Percentiles rank a stretch among this genome's conserved stretches.
phyloP scores from a whole-genome alignment of 139 green algal species.

The Ostreobium quekettii region DNA sequence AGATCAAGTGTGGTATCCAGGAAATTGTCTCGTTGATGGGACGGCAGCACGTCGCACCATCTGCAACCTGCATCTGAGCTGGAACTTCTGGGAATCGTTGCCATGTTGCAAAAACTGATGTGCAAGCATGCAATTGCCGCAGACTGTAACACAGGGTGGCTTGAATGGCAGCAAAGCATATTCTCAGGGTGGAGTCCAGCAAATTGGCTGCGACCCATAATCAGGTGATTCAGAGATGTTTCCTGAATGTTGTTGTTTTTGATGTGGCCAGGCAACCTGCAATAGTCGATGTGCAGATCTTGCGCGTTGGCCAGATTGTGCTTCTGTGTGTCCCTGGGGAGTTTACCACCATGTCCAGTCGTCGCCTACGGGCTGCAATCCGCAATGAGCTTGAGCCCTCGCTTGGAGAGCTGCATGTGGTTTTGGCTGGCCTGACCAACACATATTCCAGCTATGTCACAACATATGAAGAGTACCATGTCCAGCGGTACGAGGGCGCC shows the following conservation, averaged over 20 bases:
- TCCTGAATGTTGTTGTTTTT: neutral
- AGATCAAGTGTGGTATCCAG: no score
- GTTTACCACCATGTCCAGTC: slow-evolving; percentile 76
- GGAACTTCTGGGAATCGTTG: no score
- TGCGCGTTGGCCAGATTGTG: slow-evolving; percentile 41
- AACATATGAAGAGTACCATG: slow-evolving; percentile 73
- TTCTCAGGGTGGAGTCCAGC: no score
- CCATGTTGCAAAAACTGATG: no score
- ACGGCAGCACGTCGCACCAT: no score
- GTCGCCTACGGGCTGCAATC: slow-evolving; percentile 48
- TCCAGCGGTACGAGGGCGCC: slow-evolving; percentile 77
- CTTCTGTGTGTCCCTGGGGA: slow-evolving; percentile 62
- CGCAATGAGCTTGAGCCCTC: slow-evolving; percentile 26
- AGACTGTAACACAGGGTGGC: no score
- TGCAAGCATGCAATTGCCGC: no score
- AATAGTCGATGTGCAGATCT: slow-evolving; percentile 49
- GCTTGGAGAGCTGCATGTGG: slow-evolving; percentile 32
- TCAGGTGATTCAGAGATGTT: neutral
- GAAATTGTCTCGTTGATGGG: no score
- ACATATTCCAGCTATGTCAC: slow-evolving; percentile 76
- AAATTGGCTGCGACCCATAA: neutral
- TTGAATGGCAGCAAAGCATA: no score
- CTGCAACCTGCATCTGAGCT: no score
- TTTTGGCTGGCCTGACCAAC: slow-evolving; percentile 69
- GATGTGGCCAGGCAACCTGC: slow-evolving; percentile 31